These are phyloP conservation scores for Cercophora scortea DNA, from an alignment of 495 filamentous ascomycete species.

Conservation along the genomic window DNA sequence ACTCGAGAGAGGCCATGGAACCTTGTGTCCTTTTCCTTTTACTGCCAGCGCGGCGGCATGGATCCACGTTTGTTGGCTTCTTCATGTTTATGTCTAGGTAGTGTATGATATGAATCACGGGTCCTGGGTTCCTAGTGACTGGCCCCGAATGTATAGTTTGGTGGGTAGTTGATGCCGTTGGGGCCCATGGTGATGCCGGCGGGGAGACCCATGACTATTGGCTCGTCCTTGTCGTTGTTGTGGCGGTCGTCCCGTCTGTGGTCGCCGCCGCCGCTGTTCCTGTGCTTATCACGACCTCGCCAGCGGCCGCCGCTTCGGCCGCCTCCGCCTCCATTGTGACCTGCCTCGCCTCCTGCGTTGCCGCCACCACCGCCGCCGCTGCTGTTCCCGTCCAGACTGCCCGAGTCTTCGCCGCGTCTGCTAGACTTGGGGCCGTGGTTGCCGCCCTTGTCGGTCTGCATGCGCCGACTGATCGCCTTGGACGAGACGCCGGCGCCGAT, in stretches of 20 bases:
- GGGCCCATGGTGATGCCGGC: constrained; percentile 47
- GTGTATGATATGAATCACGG: too few species aligned
- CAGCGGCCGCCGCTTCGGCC: constrained; percentile 30
- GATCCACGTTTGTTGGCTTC: too few species aligned
- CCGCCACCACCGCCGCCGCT: constrained; percentile 33
- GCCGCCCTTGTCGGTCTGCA: constrained; percentile 69
- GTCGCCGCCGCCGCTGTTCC: constrained; percentile 32
- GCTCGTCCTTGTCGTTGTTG: constrained; percentile 35
- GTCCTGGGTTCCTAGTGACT: not conserved
- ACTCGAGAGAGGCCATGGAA: too few species aligned
- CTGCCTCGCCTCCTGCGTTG: constrained; percentile 18
- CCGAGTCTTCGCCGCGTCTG: constrained; percentile 45
- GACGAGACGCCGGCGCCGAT: constrained; percentile 96
- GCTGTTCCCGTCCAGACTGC: constrained; percentile 30
- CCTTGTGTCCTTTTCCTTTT: too few species aligned
- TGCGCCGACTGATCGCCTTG: constrained; percentile 83
- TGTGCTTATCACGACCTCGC: constrained; percentile 39
- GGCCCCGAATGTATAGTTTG: constrained; percentile 14
- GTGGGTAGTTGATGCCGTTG: constrained; percentile 53
- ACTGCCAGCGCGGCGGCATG: too few species aligned
- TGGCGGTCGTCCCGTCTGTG: constrained; percentile 30
- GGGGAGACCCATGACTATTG: constrained; percentile 48
- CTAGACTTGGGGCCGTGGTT: constrained; percentile 66
- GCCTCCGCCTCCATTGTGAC: constrained; percentile 24
- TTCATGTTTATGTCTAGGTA: too few species aligned